Percentiles rank a stretch among this genome's conserved stretches.
phyloP scores from a whole-genome alignment of 352 stramenopile species.

The Globisporangium canariense region DNA sequence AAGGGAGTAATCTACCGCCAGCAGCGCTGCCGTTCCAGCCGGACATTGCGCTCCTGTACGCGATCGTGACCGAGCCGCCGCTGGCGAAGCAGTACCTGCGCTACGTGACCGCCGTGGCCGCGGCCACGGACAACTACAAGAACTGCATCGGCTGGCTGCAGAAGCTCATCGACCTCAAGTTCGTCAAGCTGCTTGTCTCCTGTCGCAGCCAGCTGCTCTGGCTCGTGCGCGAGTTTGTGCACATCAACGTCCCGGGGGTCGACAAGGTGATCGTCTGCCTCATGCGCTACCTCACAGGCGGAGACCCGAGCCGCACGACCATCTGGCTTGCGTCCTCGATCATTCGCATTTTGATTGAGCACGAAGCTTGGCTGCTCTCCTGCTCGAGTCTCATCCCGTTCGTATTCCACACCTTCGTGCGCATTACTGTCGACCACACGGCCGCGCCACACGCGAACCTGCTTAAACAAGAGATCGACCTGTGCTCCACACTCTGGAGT shows the following conservation, averaged over 20 bases:
- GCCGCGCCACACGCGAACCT: conserved; percentile 45
- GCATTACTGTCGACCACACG: conserved; percentile 68
- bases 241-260: conserved; percentile 61
- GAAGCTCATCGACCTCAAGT: conserved; percentile 82
- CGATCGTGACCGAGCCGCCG: conserved; percentile 64
- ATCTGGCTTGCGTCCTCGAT: conserved; percentile 78
- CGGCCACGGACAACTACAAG: conserved; percentile 57
- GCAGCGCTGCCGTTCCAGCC: conserved; percentile 63
- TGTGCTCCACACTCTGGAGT: conserved; percentile 76
- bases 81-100: conserved; percentile 74
- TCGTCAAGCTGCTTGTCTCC: conserved; percentile 67
- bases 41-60: conserved; percentile 77
- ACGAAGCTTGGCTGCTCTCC: conserved; percentile 73
- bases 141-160: conserved; percentile 74
- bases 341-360: conserved; percentile 74
- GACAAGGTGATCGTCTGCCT: conserved; percentile 77
- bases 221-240: conserved; percentile 76
- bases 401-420: conserved; percentile 76
- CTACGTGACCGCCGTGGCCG: conserved; percentile 60
- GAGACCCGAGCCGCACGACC: conserved; percentile 65
- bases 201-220: conserved; percentile 79
- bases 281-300: conserved; percentile 66
- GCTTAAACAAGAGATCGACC: conserved; percentile 74
- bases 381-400: conserved; percentile 74
- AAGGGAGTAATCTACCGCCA: conserved; percentile 1